Evolutionary conservation across 164 flowering plant genomes (phyloP).

Genomic region (Amborella trichopoda): DNA sequence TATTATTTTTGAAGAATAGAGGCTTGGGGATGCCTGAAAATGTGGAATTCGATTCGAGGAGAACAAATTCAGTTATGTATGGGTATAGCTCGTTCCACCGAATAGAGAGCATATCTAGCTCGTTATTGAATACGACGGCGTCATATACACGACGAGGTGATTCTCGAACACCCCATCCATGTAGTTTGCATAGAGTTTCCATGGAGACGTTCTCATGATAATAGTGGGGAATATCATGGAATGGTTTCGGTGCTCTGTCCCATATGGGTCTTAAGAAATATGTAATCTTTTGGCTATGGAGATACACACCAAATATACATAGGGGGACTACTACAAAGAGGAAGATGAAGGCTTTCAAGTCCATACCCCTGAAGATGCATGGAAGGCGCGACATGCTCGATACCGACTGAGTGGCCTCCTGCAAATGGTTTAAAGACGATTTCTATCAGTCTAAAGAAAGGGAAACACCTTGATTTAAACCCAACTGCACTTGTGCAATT

Average conservation of each 20-base stretch:
- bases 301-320: constrained; percentile 31
- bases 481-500: background rate
- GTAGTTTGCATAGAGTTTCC: constrained; percentile 78
- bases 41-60: constrained; percentile 87
- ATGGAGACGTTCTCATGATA: constrained; percentile 68
- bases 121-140: constrained; percentile 82
- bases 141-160: constrained; percentile 78
- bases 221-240: constrained; percentile 57
- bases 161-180: constrained; percentile 83
- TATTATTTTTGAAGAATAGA: constrained; percentile 32
- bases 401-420: constrained; percentile 38
- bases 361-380: constrained; percentile 53
- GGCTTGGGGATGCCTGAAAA: constrained; percentile 71
- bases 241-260: constrained; percentile 89
- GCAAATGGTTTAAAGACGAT: constrained; percentile 1
- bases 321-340: constrained; percentile 44
- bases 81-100: constrained; percentile 86
- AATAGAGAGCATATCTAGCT: constrained; percentile 61
- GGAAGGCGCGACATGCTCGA: constrained; percentile 46
- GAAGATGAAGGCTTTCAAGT: constrained; percentile 38
- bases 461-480: background rate
- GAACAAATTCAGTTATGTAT: constrained; percentile 67
- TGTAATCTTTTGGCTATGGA: constrained; percentile 72
- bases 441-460: background rate
- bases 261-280: constrained; percentile 79